Conservation (phyloP, 345 rosid genomes). For the Populus simonii region DNA sequence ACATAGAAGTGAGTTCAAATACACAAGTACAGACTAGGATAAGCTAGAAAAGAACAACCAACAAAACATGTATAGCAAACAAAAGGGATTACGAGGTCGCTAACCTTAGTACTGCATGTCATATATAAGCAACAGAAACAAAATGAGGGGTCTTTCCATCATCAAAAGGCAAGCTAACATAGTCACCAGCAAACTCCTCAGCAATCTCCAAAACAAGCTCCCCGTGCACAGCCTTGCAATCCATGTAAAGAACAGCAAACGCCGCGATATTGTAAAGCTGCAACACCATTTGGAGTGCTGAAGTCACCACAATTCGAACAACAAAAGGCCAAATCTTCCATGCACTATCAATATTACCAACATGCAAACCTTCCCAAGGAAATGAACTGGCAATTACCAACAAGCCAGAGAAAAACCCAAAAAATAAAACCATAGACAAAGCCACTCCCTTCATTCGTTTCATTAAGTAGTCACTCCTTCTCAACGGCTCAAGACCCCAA, state of each 20-base stretch:
- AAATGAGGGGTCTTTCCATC: slow-evolving; percentile 68
- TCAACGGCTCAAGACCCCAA: slow-evolving; percentile 64
- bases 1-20: neutral
- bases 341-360: slow-evolving; percentile 9
- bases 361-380: slow-evolving; percentile 11
- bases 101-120: slow-evolving; percentile 4
- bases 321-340: slow-evolving; percentile 49
- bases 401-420: slow-evolving; percentile 20
- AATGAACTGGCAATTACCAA: slow-evolving; percentile 26
- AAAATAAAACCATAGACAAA: slow-evolving; percentile 33
- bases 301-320: slow-evolving; percentile 40
- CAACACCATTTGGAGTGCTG: slow-evolving; percentile 32
- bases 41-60: neutral
- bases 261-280: slow-evolving; percentile 49
- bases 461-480: slow-evolving; percentile 48
- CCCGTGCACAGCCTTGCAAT: slow-evolving; percentile 63
- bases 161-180: slow-evolving; percentile 72
- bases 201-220: slow-evolving; percentile 75
- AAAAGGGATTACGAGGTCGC: neutral
- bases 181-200: slow-evolving; percentile 60
- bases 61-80: neutral
- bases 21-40: neutral
- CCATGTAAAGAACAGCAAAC: slow-evolving; percentile 55
- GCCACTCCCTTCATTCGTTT: slow-evolving; percentile 49
- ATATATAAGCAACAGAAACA: slow-evolving; percentile 35